Evolutionary conservation across 805 yeast genomes (phyloP).

Genomic region (Ogataea methanolica): DNA sequence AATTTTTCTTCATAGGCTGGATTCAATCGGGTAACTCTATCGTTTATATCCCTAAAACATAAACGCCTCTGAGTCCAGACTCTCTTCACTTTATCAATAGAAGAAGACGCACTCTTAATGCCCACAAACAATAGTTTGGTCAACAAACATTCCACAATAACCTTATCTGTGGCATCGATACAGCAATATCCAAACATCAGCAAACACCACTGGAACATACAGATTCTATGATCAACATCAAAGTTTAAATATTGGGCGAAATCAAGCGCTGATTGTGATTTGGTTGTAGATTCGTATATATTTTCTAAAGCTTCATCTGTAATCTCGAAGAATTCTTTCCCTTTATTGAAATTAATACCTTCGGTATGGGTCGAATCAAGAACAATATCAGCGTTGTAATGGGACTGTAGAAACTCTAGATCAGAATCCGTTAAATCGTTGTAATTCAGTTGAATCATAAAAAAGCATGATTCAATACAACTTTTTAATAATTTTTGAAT

Average conservation of each 20-base stretch:
- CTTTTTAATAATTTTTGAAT: constrained; percentile 18
- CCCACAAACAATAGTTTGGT: constrained; percentile 21
- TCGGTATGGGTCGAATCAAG: constrained; percentile 6
- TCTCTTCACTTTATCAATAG: constrained; percentile 19
- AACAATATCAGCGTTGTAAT: constrained; percentile 19
- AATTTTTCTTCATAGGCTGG: constrained; percentile 6
- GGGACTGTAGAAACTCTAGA: constrained; percentile 10
- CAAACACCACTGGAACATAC: constrained; percentile 29
- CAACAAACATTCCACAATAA: constrained; percentile 24
- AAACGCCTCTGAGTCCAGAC: constrained; percentile 26
- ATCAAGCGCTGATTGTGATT: constrained; percentile 7
- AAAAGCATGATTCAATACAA: constrained; percentile 17
- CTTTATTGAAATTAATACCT: constrained; percentile 5
- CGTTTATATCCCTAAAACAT: constrained; percentile 7
- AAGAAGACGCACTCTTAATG: constrained; percentile 22
- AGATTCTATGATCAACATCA: constrained; percentile 28
- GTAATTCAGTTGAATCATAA: constrained; percentile 20
- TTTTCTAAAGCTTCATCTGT: constrained; percentile 7
- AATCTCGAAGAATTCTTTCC: constrained; percentile 8
- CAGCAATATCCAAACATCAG: constrained; percentile 25
- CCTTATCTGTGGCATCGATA: constrained; percentile 20
- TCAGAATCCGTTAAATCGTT: constrained; percentile 13
- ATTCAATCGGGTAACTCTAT: constrained; percentile 7
- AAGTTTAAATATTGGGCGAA: constrained; percentile 15
- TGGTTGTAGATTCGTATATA: constrained; percentile 4